A percentile compares a stretch with the other conserved stretches of the same genome.
These are phyloP conservation scores for Curvularia lunata DNA, from an alignment of 2,329 filamentous ascomycete genomes.

Conservation along the genomic window DNA sequence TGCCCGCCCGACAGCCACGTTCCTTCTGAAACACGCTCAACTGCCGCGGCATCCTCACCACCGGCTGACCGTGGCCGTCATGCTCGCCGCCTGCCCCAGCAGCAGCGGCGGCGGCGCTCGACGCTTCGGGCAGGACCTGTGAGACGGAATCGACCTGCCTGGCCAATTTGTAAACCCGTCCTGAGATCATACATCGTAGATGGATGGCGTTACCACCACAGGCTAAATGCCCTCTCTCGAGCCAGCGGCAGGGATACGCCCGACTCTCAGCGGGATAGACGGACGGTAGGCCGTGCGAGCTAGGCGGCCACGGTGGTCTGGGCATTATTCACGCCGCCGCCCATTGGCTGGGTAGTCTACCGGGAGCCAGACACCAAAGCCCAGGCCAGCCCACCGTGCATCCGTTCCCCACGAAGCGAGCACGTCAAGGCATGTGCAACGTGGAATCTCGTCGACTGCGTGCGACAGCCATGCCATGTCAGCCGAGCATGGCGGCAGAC, in stretches of 20 bases:
- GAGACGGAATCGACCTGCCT: conserved; percentile 21
- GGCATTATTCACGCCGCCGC: conserved; percentile 30
- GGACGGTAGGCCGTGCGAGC: conserved; percentile 46
- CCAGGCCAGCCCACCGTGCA: conserved; percentile 17
- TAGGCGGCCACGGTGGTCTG: conserved; percentile 19
- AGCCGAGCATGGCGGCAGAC: conserved; percentile 32
- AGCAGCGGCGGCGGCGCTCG: too few species aligned
- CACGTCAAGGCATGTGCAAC: conserved; percentile 33
- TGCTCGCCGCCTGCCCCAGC: conserved; percentile 22
- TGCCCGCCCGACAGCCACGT: conserved; percentile 33
- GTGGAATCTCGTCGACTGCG: conserved; percentile 49
- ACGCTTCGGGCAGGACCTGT: conserved; percentile 39
- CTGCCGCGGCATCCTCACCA: conserved; percentile 32
- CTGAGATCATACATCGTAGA: conserved; percentile 8
- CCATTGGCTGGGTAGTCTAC: conserved; percentile 19
- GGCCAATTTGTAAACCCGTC: conserved; percentile 17
- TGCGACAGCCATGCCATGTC: conserved; percentile 46
- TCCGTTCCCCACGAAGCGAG: conserved; percentile 28
- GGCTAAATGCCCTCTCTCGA: conserved; percentile 42
- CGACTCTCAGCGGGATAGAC: conserved; percentile 43
- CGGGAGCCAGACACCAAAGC: not conserved
- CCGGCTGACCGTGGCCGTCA: conserved; percentile 26
- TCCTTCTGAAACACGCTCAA: conserved; percentile 41
- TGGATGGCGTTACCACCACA: conserved; percentile 35
- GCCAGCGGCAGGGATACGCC: conserved; percentile 38